Conservation (phyloP, 768 basidiomycete species). For the Holtermannia corniformis region DNA sequence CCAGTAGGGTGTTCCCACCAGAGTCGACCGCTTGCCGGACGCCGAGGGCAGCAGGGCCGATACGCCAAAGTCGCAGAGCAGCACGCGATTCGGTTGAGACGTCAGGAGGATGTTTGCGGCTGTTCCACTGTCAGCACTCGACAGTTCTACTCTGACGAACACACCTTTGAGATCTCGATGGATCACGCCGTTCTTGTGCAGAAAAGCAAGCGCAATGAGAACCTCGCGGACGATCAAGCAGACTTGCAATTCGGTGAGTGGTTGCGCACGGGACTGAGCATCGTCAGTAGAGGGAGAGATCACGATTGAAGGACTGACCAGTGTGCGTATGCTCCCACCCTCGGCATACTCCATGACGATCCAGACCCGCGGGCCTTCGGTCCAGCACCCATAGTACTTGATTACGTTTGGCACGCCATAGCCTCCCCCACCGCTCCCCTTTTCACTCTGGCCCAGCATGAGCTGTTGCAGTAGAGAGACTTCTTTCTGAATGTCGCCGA, state of each 20-base stretch:
- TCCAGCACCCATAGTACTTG: constrained; percentile 93
- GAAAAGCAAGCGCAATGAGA: constrained; percentile 71
- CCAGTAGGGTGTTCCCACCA: constrained; percentile 97
- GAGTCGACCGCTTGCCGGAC: constrained; percentile 85
- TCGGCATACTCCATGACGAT: constrained; percentile 97
- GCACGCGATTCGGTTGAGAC: constrained; percentile 66
- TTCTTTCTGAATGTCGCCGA: constrained; percentile 91
- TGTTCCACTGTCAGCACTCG: constrained; percentile 10
- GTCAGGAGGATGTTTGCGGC: constrained; percentile 93
- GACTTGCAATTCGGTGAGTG: constrained; percentile 78
- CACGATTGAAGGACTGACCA: constrained; percentile 43
- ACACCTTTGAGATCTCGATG: constrained; percentile 85
- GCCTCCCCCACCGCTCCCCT: constrained; percentile 9
- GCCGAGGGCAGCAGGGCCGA: constrained; percentile 70
- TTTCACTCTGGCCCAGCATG: constrained; percentile 15
- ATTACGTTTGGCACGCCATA: constrained; percentile 72
- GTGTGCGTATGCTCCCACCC: constrained; percentile 82
- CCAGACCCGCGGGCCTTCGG: constrained; percentile 94
- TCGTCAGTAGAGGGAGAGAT: not conserved
- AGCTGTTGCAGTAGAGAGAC: constrained; percentile 85
- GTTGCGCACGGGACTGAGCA: constrained; percentile 65
- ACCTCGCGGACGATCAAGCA: constrained; percentile 83
- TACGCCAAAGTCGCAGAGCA: constrained; percentile 97
- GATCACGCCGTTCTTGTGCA: constrained; percentile 89
- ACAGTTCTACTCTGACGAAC: constrained; percentile 4